These are phyloP conservation scores for Saraca asoca DNA, from an alignment of 331 rosid species.

Conservation along the genomic window DNA sequence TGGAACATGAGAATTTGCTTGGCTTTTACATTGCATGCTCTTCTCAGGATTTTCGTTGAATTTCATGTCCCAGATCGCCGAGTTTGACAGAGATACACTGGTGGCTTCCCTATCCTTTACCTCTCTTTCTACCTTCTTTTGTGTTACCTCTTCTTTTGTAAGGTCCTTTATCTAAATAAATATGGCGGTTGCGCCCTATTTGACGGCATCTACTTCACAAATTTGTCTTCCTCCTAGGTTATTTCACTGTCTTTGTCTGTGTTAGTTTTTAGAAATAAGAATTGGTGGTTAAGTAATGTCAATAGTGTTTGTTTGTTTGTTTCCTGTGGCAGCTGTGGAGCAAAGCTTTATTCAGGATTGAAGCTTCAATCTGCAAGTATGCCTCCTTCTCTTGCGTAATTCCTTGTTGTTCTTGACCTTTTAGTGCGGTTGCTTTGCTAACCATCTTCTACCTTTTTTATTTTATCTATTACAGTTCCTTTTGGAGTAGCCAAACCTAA, in stretches of 20 bases:
- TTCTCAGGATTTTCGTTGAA: too few species aligned
- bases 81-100: too few species aligned
- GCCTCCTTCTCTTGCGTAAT: slow-evolving; percentile 20
- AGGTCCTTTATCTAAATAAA: neutral
- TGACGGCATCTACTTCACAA: slow-evolving; percentile 46
- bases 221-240: slow-evolving; percentile 59
- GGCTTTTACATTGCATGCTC: too few species aligned
- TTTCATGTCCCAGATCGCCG: too few species aligned
- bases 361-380: slow-evolving; percentile 69
- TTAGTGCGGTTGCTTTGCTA: too few species aligned
- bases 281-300: neutral
- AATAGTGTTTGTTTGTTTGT: slow-evolving; percentile 28
- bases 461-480: slow-evolving; percentile 43
- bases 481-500: slow-evolving; percentile 62
- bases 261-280: neutral
- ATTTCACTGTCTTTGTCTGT: slow-evolving; percentile 21
- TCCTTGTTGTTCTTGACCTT: neutral
- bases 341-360: slow-evolving; percentile 73
- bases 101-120: too few species aligned
- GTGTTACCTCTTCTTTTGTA: too few species aligned
- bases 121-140: too few species aligned
- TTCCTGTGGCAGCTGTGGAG: slow-evolving; percentile 45
- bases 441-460: too few species aligned
- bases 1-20: too few species aligned
- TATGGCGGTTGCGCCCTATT: slow-evolving; percentile 68